Conservation (phyloP, 768 basidiomycete genomes). For the Boletus rubropictus region DNA sequence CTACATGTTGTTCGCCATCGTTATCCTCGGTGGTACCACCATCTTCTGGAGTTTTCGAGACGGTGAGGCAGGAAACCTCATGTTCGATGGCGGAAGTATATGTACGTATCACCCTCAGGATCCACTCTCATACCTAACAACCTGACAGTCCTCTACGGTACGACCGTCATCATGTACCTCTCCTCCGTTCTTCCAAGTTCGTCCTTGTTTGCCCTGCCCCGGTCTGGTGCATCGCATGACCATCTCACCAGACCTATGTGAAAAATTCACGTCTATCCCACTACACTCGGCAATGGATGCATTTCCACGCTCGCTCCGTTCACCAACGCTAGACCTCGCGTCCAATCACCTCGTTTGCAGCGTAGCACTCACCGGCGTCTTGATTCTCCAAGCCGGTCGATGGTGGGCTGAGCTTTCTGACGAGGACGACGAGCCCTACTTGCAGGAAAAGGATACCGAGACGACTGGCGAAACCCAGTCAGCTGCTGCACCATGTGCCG, state of each 20-base stretch:
- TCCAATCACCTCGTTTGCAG: conserved; percentile 82
- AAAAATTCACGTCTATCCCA: conserved; percentile 57
- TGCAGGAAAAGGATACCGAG: conserved; percentile 28
- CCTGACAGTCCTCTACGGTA: conserved; percentile 64
- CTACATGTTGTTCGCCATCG: conserved; percentile 53
- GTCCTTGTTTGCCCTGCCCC: conserved; percentile 23
- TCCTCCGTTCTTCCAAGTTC: conserved; percentile 76
- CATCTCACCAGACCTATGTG: conserved; percentile 43
- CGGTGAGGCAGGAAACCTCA: conserved; percentile 74
- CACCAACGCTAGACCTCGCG: conserved; percentile 69
- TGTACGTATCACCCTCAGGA: conserved; percentile 44
- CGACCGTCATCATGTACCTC: conserved; percentile 65
- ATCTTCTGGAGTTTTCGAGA: conserved; percentile 77
- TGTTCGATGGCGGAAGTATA: conserved; percentile 89
- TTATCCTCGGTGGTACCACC: conserved; percentile 54
- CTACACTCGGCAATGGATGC: conserved; percentile 45
- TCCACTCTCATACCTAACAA: not conserved
- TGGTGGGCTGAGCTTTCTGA: conserved; percentile 81
- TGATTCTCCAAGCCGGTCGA: conserved; percentile 76
- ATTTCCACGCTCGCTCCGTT: conserved; percentile 59
- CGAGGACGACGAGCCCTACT: conserved; percentile 42
- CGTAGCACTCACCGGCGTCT: conserved; percentile 82
- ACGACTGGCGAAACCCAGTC: conserved; percentile 11
- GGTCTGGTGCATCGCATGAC: conserved; percentile 5
- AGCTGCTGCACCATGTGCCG: not conserved